Evolutionary conservation across 306 rosid genomes (phyloP).

Genomic region (Dryas alaskensis): DNA sequence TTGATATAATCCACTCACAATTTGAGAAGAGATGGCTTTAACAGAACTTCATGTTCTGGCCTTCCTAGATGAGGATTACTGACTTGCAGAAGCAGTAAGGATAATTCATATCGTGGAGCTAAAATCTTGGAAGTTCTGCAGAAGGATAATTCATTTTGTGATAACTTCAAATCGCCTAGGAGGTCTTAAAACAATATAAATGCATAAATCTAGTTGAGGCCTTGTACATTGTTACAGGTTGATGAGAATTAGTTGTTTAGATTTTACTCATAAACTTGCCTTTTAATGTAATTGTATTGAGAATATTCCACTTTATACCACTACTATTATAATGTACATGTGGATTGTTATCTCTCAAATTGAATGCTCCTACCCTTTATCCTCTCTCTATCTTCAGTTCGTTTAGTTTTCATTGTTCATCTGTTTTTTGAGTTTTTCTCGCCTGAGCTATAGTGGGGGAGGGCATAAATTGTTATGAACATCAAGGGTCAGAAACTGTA

Average conservation of each 20-base stretch:
- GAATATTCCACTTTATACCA: conserved; percentile 28
- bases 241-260: conserved; percentile 49
- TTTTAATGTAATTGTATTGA: conserved; percentile 38
- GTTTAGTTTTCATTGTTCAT: too few relatives aligned
- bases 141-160: conserved; percentile 30
- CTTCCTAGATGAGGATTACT: conserved; percentile 32
- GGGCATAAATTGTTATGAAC: too few relatives aligned
- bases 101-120: conserved; percentile 19
- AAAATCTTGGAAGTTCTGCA: conserved; percentile 16
- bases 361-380: conserved; percentile 10
- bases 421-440: too few relatives aligned
- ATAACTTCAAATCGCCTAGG: conserved; percentile 33
- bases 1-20: conserved; percentile 17
- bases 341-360: conserved; percentile 18
- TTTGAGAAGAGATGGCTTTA: conserved; percentile 21
- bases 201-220: conserved; percentile 44
- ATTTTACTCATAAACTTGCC: conserved; percentile 37
- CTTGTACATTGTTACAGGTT: conserved; percentile 60
- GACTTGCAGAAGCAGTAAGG: conserved; percentile 17
- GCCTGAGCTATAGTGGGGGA: too few relatives aligned
- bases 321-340: conserved; percentile 46
- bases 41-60: conserved; percentile 14
- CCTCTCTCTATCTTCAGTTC: background rate
- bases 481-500: too few relatives aligned
- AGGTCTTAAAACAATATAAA: conserved; percentile 29